Evolutionary conservation across 129 eudicot genomes (phyloP), one percentile per base, ranked within the genome.

Genomic region (Helichrysum umbraculigerum): DNA sequence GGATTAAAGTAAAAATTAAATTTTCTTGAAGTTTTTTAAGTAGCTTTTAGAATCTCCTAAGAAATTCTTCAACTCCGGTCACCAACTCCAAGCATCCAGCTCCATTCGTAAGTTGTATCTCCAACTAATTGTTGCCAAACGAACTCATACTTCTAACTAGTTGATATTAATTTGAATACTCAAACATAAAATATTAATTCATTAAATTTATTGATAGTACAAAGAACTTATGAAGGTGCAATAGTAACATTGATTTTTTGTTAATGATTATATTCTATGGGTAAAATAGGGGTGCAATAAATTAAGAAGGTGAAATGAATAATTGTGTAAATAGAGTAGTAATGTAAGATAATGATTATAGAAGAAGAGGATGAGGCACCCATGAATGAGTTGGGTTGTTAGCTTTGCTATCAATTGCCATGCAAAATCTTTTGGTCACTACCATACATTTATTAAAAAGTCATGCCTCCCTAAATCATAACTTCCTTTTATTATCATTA

Each of bases 361-460:
- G 79, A 73, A 28, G 83, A 73, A 37, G 79, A 79, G 67, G 78
- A 60, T 66, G 75, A 69, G 70, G 76, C 79, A 80, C 71, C 76
- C 82, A 60, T 78, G 71, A 70, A 74, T 80, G 83, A 2, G 34
- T 32, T 32, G 28, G 28, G 75, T 73, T 80, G 79, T 68, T 80
- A 80, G 83, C 79, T 73, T 41, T 25, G 71, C 32, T 78, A 78
- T 78, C 72, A 62, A 60, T 71, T 73, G 79, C 79, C 83, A 80
- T 80, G 83, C 83, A 80, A 80, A 80, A 80, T 80, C 83, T 80
- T 80, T 80, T 80, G 83, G 83, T 80, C 83, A 80, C 83, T 80
- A 74, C 79, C 44, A 80, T 74, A 80, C 83, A 80, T 67, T 80
- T 80, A 73, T 66, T 73, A 44, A 17, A 74, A 80, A 80, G 65